phyloP scores from a whole-genome alignment of 495 filamentous ascomycete genomes.

The Hypoxylon rickii region DNA sequence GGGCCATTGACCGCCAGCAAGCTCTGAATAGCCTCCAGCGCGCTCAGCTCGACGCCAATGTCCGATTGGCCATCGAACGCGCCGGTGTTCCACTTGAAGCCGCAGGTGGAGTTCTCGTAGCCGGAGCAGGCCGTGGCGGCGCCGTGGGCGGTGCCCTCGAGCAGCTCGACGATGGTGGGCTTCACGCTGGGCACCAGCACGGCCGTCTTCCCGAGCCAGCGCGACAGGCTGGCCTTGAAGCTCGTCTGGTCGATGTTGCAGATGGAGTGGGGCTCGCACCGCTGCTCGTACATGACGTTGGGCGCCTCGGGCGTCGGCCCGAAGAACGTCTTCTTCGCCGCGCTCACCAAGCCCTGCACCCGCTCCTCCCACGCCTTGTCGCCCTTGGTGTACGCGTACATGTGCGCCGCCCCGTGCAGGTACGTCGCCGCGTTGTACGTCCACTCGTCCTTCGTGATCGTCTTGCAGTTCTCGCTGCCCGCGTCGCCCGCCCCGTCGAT shows the following conservation, averaged over 20 bases:
- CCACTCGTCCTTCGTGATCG: conserved; percentile 69
- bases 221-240: conserved; percentile 79
- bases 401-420: conserved; percentile 73
- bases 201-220: conserved; percentile 71
- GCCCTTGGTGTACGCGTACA: conserved; percentile 68
- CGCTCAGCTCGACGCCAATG: conserved; percentile 65
- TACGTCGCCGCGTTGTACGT: conserved; percentile 76
- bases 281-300: conserved; percentile 68
- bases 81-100: conserved; percentile 65
- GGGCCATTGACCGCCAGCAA: conserved; percentile 42
- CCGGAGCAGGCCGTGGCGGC: conserved; percentile 68
- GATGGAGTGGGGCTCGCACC: conserved; percentile 65
- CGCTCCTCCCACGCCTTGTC: conserved; percentile 63
- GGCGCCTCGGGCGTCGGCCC: conserved; percentile 51
- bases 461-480: conserved; percentile 62
- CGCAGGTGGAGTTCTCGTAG: conserved; percentile 62
- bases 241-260: conserved; percentile 74
- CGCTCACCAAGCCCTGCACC: conserved; percentile 59
- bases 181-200: conserved; percentile 67
- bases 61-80: conserved; percentile 63
- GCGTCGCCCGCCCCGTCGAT: conserved; percentile 70
- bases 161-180: conserved; percentile 55
- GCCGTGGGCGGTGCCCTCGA: conserved; percentile 61
- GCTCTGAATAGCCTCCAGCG: conserved; percentile 62
- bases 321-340: conserved; percentile 61